A percentile compares a stretch with the other conserved stretches of the same genome.
These are phyloP conservation scores for Ustilago vetiveriae DNA, from an alignment of 1,284 basidiomycete genomes.

Conservation along the genomic window DNA sequence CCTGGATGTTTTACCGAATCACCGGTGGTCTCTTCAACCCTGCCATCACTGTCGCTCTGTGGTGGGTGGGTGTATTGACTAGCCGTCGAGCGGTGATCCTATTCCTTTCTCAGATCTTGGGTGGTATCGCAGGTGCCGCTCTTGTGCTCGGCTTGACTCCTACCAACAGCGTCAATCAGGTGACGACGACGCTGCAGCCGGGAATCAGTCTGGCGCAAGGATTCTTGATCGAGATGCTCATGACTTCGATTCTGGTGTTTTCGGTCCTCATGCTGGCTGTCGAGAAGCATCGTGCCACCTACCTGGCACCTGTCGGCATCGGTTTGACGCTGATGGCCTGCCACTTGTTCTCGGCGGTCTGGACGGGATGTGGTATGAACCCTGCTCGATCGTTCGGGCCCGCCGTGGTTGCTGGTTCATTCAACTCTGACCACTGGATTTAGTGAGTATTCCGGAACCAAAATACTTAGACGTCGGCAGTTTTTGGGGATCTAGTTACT, in stretches of 20 bases:
- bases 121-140: conserved; percentile 46
- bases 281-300: conserved; percentile 74
- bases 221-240: conserved; percentile 45
- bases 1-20: conserved; percentile 78
- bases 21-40: conserved; percentile 74
- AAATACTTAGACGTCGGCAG: too few species aligned
- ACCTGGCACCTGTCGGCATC: conserved; percentile 79
- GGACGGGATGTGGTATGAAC: conserved; percentile 74
- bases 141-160: conserved; percentile 34
- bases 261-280: conserved; percentile 53
- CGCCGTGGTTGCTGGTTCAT: conserved; percentile 69
- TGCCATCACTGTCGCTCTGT: conserved; percentile 69
- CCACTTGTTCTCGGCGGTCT: conserved; percentile 35
- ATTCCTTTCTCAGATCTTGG: conserved; percentile 60
- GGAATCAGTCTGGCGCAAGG: conserved; percentile 44
- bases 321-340: conserved; percentile 67
- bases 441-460: conserved; percentile 10
- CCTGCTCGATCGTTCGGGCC: conserved; percentile 80
- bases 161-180: conserved; percentile 51
- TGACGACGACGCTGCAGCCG: conserved; percentile 66
- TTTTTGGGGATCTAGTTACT: too few species aligned
- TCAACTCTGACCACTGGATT: conserved; percentile 50
- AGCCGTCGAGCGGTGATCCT: conserved; percentile 68
- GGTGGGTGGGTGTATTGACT: conserved; percentile 69
- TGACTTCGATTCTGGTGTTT: conserved; percentile 37